Percentiles rank a stretch among this genome's conserved stretches.
These are phyloP conservation scores for Kwoniella sp. DNA, from an alignment of 768 basidiomycete genomes.

Conservation along the genomic window DNA sequence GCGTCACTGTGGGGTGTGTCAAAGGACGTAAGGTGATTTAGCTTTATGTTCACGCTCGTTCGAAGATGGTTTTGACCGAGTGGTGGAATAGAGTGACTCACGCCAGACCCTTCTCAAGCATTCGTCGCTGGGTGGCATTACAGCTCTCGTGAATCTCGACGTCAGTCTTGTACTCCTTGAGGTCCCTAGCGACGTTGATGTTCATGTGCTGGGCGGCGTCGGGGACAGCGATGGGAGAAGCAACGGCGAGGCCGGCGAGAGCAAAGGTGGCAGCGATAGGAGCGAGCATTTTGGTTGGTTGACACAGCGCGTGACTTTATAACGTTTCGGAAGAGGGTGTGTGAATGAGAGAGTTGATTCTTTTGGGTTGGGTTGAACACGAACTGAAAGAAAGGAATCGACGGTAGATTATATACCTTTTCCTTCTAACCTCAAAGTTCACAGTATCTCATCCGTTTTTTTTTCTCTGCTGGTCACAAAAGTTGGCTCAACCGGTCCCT, in stretches of 20 bases:
- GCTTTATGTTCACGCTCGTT: background rate
- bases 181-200: slow-evolving; percentile 29
- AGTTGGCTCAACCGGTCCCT: background rate
- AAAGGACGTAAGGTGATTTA: background rate
- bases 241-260: slow-evolving; percentile 30
- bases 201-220: background rate
- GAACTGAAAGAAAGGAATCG: background rate
- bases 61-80: background rate
- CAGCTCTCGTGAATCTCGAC: slow-evolving; percentile 45
- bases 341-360: slow-evolving; percentile 2
- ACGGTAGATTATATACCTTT: slow-evolving; percentile 9
- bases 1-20: slow-evolving; percentile 38
- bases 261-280: slow-evolving; percentile 20
- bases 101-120: slow-evolving; percentile 42
- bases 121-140: slow-evolving; percentile 44
- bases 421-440: too few species aligned
- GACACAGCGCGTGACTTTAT: slow-evolving; percentile 5
- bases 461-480: background rate
- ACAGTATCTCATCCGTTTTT: too few species aligned
- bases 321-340: too few species aligned
- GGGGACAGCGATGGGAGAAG: slow-evolving; percentile 22
- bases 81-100: slow-evolving; percentile 12
- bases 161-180: slow-evolving; percentile 31
- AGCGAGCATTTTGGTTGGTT: slow-evolving; percentile 32
- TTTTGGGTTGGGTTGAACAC: background rate